These are phyloP conservation scores for Hirsutella minnesotensis DNA, from an alignment of 2,329 filamentous ascomycete species.

Conservation along the genomic window DNA sequence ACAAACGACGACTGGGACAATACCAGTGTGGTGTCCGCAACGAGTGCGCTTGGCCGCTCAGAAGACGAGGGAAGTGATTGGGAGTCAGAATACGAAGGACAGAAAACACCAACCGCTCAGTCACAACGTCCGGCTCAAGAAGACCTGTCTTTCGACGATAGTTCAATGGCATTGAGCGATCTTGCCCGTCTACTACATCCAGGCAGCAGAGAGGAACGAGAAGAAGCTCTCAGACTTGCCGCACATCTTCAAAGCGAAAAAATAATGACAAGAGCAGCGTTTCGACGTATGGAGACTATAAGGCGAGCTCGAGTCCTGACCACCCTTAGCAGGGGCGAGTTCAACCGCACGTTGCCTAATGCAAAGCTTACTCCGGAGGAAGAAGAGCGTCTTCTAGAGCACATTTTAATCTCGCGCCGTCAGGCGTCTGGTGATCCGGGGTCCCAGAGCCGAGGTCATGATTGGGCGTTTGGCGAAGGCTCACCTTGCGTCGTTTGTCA, in stretches of 20 bases:
- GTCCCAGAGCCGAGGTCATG: not conserved
- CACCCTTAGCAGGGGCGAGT: constrained; percentile 11
- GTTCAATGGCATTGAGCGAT: constrained; percentile 51
- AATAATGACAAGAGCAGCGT: constrained; percentile 74
- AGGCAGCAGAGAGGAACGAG: constrained; percentile 60
- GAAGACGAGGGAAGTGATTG: constrained; percentile 30
- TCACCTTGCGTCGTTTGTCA: constrained; percentile 94
- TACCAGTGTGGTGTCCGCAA: constrained; percentile 64
- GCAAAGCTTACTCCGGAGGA: constrained; percentile 41
- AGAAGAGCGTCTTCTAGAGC: constrained; percentile 48
- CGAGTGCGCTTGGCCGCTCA: constrained; percentile 25
- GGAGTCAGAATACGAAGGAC: constrained; percentile 39
- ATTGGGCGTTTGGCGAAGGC: constrained; percentile 50
- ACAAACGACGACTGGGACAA: constrained; percentile 54
- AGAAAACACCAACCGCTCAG: constrained; percentile 63
- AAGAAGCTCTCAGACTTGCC: constrained; percentile 71
- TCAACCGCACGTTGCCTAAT: constrained; percentile 9
- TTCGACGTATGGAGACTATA: constrained; percentile 52
- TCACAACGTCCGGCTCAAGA: constrained; percentile 37
- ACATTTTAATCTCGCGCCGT: constrained; percentile 44
- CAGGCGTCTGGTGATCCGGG: constrained; percentile 7
- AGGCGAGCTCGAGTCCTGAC: constrained; percentile 54
- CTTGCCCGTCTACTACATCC: constrained; percentile 77
- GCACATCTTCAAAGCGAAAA: constrained; percentile 61
- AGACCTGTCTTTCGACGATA: constrained; percentile 47